Percentiles rank a stretch among this genome's conserved stretches.
These are phyloP conservation scores for Neurospora sp. DNA, from an alignment of 495 filamentous ascomycete species.

Conservation along the genomic window DNA sequence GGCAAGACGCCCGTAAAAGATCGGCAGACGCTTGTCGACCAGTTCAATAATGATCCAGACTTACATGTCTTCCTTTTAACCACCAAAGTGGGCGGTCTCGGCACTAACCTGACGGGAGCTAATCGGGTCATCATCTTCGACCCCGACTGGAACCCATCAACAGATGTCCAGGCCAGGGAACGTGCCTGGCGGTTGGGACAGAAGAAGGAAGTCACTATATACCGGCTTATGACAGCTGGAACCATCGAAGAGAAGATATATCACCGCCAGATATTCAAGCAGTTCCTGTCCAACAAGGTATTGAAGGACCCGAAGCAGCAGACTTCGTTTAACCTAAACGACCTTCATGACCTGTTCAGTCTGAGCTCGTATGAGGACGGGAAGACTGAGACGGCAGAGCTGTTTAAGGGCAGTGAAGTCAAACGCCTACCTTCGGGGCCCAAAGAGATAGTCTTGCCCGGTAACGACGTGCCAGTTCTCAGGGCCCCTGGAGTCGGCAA, in stretches of 20 bases:
- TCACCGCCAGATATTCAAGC: slow-evolving; percentile 95
- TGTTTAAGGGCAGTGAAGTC: slow-evolving; percentile 79
- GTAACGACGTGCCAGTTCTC: slow-evolving; percentile 8
- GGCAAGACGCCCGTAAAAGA: slow-evolving; percentile 75
- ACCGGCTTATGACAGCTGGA: slow-evolving; percentile 90
- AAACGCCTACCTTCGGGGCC: slow-evolving; percentile 37
- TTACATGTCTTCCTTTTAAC: slow-evolving; percentile 87
- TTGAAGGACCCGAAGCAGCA: slow-evolving; percentile 83
- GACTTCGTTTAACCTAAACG: slow-evolving; percentile 72
- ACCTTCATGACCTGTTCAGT: slow-evolving; percentile 85
- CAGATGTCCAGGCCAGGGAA: slow-evolving; percentile 89
- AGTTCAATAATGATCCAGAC: slow-evolving; percentile 73
- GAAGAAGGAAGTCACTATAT: slow-evolving; percentile 87
- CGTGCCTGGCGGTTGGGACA: slow-evolving; percentile 93
- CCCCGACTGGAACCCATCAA: slow-evolving; percentile 96
- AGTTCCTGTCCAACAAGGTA: slow-evolving; percentile 91
- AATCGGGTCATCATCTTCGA: slow-evolving; percentile 96
- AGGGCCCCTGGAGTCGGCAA: not conserved
- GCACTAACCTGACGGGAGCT: slow-evolving; percentile 88
- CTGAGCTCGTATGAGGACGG: slow-evolving; percentile 58
- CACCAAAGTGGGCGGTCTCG: slow-evolving; percentile 88
- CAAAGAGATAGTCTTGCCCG: slow-evolving; percentile 22
- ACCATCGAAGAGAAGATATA: slow-evolving; percentile 99
- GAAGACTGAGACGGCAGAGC: slow-evolving; percentile 67
- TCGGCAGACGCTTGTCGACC: slow-evolving; percentile 75